These are phyloP conservation scores for Paratinospora sagittata DNA, from an alignment of 164 flowering plant genomes.

Conservation along the genomic window DNA sequence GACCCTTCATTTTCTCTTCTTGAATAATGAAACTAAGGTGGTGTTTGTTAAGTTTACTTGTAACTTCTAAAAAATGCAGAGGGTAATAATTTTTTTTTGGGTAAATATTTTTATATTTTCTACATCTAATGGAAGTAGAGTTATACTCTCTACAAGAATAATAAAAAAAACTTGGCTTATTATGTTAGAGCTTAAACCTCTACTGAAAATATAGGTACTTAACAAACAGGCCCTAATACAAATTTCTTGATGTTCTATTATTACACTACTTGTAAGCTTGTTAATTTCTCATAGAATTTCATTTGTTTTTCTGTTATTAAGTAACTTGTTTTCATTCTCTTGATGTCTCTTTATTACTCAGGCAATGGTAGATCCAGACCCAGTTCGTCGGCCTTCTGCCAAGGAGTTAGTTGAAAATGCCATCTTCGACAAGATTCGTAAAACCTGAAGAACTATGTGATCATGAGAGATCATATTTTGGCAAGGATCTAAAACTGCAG, in stretches of 20 bases:
- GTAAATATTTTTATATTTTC: too few relatives aligned
- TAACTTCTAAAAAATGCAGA: too few relatives aligned
- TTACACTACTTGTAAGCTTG: background rate
- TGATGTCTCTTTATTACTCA: slow-evolving; percentile 21
- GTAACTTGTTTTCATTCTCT: background rate
- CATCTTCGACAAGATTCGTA: slow-evolving; percentile 39
- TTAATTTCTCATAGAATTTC: background rate
- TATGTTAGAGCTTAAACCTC: too few relatives aligned
- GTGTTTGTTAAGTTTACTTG: too few relatives aligned
- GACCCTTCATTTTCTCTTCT: background rate
- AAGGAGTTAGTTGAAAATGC: slow-evolving; percentile 59
- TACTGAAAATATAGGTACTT: too few relatives aligned
- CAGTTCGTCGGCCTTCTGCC: slow-evolving; percentile 81
- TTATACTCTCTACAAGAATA: too few relatives aligned
- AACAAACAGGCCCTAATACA: too few relatives aligned
- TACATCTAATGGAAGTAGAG: too few relatives aligned
- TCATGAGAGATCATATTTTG: background rate
- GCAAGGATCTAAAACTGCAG: background rate
- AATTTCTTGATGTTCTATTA: too few relatives aligned
- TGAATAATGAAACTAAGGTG: too few relatives aligned
- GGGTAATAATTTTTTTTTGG: too few relatives aligned
- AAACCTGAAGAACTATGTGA: slow-evolving; percentile 20
- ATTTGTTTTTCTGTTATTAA: background rate
- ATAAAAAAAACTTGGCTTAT: too few relatives aligned
- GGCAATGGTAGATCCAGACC: slow-evolving; percentile 91